phyloP scores from a whole-genome alignment of 164 flowering plant species.

The Liriodendron chinense region DNA sequence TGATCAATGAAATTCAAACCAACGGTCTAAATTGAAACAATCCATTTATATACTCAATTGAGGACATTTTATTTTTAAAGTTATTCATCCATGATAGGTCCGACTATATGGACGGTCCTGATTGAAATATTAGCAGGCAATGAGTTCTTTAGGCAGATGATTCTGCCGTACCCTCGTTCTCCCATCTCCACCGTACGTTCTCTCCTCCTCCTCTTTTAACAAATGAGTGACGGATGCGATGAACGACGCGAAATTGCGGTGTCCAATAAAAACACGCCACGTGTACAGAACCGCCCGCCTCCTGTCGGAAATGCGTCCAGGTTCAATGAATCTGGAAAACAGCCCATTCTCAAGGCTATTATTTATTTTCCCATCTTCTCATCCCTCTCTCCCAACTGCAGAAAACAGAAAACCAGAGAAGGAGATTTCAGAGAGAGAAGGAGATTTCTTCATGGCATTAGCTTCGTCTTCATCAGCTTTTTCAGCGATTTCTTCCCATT shows the following conservation, averaged over 20 bases:
- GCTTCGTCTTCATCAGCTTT: conserved; percentile 41
- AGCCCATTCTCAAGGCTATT: background rate
- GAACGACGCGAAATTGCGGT: background rate
- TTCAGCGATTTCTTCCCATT: conserved; percentile 30
- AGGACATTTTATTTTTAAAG: too few relatives aligned
- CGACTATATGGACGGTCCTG: too few relatives aligned
- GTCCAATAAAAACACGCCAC: conserved; percentile 23
- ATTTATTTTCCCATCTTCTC: background rate
- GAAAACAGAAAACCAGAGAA: too few relatives aligned
- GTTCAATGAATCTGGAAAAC: conserved; percentile 64
- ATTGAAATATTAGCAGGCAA: too few relatives aligned
- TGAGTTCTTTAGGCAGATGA: too few relatives aligned
- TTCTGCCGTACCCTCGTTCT: too few relatives aligned
- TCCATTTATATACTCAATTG: too few relatives aligned
- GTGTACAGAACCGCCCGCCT: conserved; percentile 3
- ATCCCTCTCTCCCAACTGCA: background rate
- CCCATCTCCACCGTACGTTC: too few relatives aligned
- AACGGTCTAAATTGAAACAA: too few relatives aligned
- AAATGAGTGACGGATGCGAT: conserved; percentile 3
- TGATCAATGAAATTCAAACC: too few relatives aligned
- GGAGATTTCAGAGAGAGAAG: background rate
- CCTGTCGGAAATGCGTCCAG: conserved; percentile 44
- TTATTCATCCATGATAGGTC: too few relatives aligned
- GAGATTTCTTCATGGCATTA: conserved; percentile 33
- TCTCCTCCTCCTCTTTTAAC: background rate